These are phyloP conservation scores for Microdochium nivale DNA, from an alignment of 2,329 filamentous ascomycete species.

Conservation along the genomic window DNA sequence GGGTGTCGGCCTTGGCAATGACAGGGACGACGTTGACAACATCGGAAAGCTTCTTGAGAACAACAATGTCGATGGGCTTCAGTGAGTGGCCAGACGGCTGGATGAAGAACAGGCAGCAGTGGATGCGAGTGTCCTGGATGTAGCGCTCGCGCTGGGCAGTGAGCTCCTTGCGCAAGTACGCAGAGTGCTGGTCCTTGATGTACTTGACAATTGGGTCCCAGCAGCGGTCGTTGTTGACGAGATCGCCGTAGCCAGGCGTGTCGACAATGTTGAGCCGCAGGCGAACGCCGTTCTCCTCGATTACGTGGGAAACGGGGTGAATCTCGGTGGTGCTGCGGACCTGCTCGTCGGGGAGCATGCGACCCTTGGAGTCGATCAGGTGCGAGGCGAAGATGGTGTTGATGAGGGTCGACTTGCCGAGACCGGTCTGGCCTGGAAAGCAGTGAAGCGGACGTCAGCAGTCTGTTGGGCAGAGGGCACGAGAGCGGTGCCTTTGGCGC, in stretches of 20 bases:
- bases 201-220: slow-evolving; percentile 99
- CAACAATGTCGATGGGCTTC: slow-evolving; percentile 98
- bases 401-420: slow-evolving; percentile 98
- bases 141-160: slow-evolving; percentile 98
- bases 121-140: slow-evolving; percentile 97
- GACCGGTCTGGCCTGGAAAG: slow-evolving; percentile 80
- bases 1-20: slow-evolving; percentile 94
- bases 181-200: slow-evolving; percentile 99
- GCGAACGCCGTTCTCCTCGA: slow-evolving; percentile 98
- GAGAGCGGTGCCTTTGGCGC: slow-evolving; percentile 1
- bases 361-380: slow-evolving; percentile 97
- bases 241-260: slow-evolving; percentile 94
- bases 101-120: slow-evolving; percentile 99
- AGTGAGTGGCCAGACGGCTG: slow-evolving; percentile 96
- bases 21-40: slow-evolving; percentile 98
- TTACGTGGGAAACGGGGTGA: slow-evolving; percentile 94
- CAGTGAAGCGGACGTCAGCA: slow-evolving; percentile 22
- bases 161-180: slow-evolving; percentile 98
- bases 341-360: slow-evolving; percentile 83
- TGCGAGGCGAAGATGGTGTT: slow-evolving; percentile 99
- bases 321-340: slow-evolving; percentile 97
- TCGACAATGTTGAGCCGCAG: slow-evolving; percentile 98
- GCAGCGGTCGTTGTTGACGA: slow-evolving; percentile 99
- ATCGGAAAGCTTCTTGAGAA: slow-evolving; percentile 98
- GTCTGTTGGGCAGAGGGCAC: slow-evolving; percentile 3